phyloP scores from a whole-genome alignment of 768 basidiomycete genomes.

The Phanerochaete carnosa region DNA sequence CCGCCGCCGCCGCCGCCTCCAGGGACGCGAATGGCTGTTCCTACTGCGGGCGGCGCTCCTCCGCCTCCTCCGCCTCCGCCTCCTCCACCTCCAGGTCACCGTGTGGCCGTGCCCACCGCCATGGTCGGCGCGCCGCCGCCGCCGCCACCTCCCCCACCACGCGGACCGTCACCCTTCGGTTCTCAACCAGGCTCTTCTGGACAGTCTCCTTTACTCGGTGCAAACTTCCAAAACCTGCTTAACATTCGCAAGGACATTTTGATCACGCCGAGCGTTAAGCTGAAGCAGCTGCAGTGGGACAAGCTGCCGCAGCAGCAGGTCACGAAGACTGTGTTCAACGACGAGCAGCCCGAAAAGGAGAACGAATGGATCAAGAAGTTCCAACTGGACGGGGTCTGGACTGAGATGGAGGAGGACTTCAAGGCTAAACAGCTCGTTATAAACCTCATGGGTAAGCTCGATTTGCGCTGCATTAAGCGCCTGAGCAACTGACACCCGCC shows the following conservation, averaged over 20 bases:
- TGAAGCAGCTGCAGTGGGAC: constrained; percentile 99
- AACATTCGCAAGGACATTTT: constrained; percentile 80
- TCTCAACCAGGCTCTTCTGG: constrained; percentile 49
- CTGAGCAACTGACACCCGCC: neutral
- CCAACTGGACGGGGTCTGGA: constrained; percentile 84
- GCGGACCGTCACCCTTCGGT: constrained; percentile 30
- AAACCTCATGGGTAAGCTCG: constrained; percentile 71
- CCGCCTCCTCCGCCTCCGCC: constrained; percentile 36
- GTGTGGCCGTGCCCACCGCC: constrained; percentile 23
- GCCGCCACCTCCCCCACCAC: constrained; percentile 36
- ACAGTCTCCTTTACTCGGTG: constrained; percentile 56
- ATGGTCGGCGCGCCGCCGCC: constrained; percentile 26
- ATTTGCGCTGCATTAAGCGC: neutral
- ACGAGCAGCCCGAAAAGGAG: constrained; percentile 65
- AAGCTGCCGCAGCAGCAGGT: constrained; percentile 91
- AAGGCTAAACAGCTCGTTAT: constrained; percentile 93
- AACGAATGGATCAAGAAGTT: constrained; percentile 80
- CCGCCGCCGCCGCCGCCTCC: constrained; percentile 31
- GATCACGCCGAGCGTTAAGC: constrained; percentile 82
- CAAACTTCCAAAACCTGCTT: constrained; percentile 52
- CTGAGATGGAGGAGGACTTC: constrained; percentile 97
- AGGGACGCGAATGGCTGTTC: constrained; percentile 2
- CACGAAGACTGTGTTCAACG: constrained; percentile 81
- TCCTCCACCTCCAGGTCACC: constrained; percentile 32
- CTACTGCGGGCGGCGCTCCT: constrained; percentile 14